Evolutionary conservation across 78 protist genomes (phyloP).

Genomic region (Dictyostelium brefeldianum): DNA sequence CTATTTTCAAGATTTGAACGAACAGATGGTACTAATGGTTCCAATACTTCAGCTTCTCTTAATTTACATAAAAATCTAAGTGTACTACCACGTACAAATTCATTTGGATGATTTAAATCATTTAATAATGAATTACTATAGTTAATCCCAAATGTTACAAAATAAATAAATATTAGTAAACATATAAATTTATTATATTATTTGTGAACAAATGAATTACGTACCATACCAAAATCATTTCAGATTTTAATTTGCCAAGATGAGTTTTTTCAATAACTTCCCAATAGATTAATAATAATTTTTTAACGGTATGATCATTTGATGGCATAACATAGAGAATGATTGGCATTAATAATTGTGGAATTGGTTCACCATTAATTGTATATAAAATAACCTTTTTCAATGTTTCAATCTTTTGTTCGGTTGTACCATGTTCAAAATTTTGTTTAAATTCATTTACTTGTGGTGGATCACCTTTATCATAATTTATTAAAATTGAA

Average conservation of each 20-base stretch:
- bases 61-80: conserved; percentile 96
- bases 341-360: conserved; percentile 90
- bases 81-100: conserved; percentile 96
- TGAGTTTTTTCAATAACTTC: conserved; percentile 95
- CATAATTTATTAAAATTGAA: conserved; percentile 59
- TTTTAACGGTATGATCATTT: conserved; percentile 93
- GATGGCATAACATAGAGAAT: conserved; percentile 92
- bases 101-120: conserved; percentile 96
- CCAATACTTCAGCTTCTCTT: conserved; percentile 94
- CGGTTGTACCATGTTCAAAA: conserved; percentile 64
- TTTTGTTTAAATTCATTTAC: conserved; percentile 57
- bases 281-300: conserved; percentile 95
- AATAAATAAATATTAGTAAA: not conserved
- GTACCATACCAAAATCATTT: conserved; percentile 97
- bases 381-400: conserved; percentile 79
- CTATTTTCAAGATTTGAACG: conserved; percentile 92
- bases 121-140: conserved; percentile 81
- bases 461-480: conserved; percentile 80
- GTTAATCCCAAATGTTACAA: too few species aligned
- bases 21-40: conserved; percentile 93
- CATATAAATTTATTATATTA: not conserved
- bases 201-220: not conserved
- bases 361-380: conserved; percentile 90
- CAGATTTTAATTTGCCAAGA: conserved; percentile 95
- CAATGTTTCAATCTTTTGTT: conserved; percentile 77